Base-by-base conservation (phyloP, 2,329 filamentous ascomycete species). In the Coniella lustricola region DNA sequence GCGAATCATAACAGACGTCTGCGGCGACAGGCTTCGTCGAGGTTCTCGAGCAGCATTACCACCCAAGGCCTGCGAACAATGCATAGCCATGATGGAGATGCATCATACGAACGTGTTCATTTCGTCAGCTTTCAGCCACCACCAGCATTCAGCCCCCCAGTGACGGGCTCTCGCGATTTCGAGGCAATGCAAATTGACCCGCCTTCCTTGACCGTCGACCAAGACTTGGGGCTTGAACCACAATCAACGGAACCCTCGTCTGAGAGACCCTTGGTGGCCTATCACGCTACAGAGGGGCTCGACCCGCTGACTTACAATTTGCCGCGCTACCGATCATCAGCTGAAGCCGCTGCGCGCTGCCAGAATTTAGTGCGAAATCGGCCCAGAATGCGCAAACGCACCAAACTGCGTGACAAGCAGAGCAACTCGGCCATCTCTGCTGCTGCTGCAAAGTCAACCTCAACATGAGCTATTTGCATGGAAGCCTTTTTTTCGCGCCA, bases 301-400 rank as follows among this genome's bases (percentile, higher is more conserved):
- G 56, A 57, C 46, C 45, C 63, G 33, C 54, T 55, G 34, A 61
- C 58, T 45, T 31, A 18, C 36, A 45, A 58, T 3, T 47, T 56
- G 10, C 54, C 64, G 35, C 58, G 55, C 2, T 62, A 60, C 39
- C 58, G 55, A 3, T 51, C 59, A 20, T 61, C 63, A 7, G 56
- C 56, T 3, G 64, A 66, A 17, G 59, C 57, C 16, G 63, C 62
- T 2, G 36, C 62, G 46, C 58, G 60, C 21, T 65, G 62, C 46
- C 51, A 56, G 7, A 65, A 64, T 21, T 56, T 66, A 22, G 62
- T 67, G 29, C 57, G 55, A 34, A 65, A 51, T 49, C 57, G 55
- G 34, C 63, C 63, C n/a, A 59, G 64, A 18, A 67, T 67, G 64
- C 60, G 64, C 8, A 62, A 56, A 51, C 57, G 63, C 41, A 55